A percentile compares a stretch with the other conserved stretches of the same genome.
phyloP scores from a whole-genome alignment of 2,329 filamentous ascomycete species.

The Dothidotthia symphoricarpi region DNA sequence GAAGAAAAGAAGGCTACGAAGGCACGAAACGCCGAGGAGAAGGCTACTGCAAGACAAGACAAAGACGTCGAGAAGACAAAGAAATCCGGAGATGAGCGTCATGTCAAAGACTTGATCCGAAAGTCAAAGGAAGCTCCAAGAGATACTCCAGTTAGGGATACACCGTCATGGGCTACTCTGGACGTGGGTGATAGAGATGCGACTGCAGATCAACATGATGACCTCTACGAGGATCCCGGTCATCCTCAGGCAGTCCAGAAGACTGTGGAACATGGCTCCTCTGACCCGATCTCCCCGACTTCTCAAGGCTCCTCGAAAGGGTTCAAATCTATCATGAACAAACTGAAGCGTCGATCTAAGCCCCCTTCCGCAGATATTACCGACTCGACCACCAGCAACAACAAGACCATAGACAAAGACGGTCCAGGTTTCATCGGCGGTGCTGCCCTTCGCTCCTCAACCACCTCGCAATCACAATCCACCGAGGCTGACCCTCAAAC shows the following conservation, averaged over 20 bases:
- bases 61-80: slow-evolving; percentile 48
- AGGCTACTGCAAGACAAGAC: slow-evolving; percentile 37
- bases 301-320: slow-evolving; percentile 36
- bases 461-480: slow-evolving; percentile 15
- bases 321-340: slow-evolving; percentile 40
- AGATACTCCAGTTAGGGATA: slow-evolving; percentile 8
- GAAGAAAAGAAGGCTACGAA: slow-evolving; percentile 54
- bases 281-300: slow-evolving; percentile 21
- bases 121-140: slow-evolving; percentile 44
- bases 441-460: slow-evolving; percentile 35
- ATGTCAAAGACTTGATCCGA: slow-evolving; percentile 54
- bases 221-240: slow-evolving; percentile 20
- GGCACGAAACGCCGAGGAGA: slow-evolving; percentile 54
- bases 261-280: slow-evolving; percentile 8
- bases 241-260: slow-evolving; percentile 6
- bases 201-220: slow-evolving; percentile 13
- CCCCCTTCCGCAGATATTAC: slow-evolving; percentile 15
- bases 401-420: slow-evolving; percentile 19
- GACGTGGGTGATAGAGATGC: background rate
- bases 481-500: slow-evolving; percentile 5
- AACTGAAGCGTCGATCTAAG: slow-evolving; percentile 42
- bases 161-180: slow-evolving; percentile 5
- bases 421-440: slow-evolving; percentile 48
- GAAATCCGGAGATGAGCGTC: slow-evolving; percentile 55
- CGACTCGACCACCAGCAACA: slow-evolving; percentile 10